Conservation (phyloP, 1,284 basidiomycete genomes). For the Ustilago tritici region DNA sequence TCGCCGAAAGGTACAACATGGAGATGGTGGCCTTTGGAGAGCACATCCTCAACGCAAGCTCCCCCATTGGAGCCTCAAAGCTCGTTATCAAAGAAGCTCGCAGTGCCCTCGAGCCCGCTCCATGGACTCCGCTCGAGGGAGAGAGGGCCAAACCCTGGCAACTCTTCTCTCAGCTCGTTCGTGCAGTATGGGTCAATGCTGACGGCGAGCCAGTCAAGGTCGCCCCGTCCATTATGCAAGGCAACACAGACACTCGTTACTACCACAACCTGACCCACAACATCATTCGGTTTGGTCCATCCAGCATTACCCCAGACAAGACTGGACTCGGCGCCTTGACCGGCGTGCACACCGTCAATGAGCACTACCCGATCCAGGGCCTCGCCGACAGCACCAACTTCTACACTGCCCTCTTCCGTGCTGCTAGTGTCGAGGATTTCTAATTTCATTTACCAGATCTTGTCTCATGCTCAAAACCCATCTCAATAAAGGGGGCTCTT, state of each 20-base stretch:
- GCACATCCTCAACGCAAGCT: slow-evolving; percentile 17
- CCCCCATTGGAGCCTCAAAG: slow-evolving; percentile 19
- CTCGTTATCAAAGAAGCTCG: slow-evolving; percentile 71
- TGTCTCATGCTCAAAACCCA: background rate
- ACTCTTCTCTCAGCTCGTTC: slow-evolving; percentile 74
- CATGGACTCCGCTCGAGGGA: slow-evolving; percentile 73
- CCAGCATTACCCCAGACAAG: slow-evolving; percentile 66
- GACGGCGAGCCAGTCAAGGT: slow-evolving; percentile 71
- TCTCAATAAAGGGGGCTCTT: background rate
- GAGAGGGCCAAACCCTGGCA: slow-evolving; percentile 72
- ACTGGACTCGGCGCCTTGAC: slow-evolving; percentile 68
- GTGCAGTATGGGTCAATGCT: slow-evolving; percentile 71
- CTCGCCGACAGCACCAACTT: slow-evolving; percentile 72
- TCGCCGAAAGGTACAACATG: slow-evolving; percentile 72
- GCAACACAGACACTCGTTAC: slow-evolving; percentile 72
- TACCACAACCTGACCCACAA: slow-evolving; percentile 72
- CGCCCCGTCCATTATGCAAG: slow-evolving; percentile 74
- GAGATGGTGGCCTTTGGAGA: slow-evolving; percentile 70
- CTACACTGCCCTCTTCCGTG: slow-evolving; percentile 72
- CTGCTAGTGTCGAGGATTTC: slow-evolving; percentile 68
- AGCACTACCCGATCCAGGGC: slow-evolving; percentile 71
- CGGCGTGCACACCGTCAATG: slow-evolving; percentile 78
- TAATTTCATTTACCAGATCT: slow-evolving; percentile 14
- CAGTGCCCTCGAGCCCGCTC: slow-evolving; percentile 75
- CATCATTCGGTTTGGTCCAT: slow-evolving; percentile 74